Base-by-base conservation (phyloP, 192 early-diverging fungal genomes). In the Coemansia reversa region DNA sequence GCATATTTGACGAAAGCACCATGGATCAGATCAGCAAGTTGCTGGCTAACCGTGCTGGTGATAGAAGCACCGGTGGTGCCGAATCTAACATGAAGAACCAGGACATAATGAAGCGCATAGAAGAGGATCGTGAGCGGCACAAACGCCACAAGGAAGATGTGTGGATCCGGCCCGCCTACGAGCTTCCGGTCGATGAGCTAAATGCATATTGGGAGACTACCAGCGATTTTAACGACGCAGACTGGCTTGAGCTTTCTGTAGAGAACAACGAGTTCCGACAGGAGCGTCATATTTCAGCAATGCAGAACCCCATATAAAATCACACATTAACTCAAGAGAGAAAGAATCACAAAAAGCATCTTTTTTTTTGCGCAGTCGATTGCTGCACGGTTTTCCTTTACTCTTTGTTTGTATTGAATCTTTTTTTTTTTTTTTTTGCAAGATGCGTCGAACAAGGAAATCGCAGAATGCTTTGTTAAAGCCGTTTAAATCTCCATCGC, bases 51-150 rank as follows among this genome's bases (percentile, higher is more conserved):
- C 67, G 75, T 2, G 67, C 49, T 0, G 69, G 55, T 1, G 67
- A 58, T 12, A 62, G 50, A 33, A 39, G 39, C 24, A 8, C 48
- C 5, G 63, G 58, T 0, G 47, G 23, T 55, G 28, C 25, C 19
- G 16, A 76, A 11, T 53, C 71, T 9, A 70, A 63, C 8, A 75
- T 79, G 76, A 62, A 63, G 54, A 61, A 79, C 33, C 63, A 75
- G 57, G 78, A 85, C 30, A 85, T 85, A 2, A 30, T 83, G 63
- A 70, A 69, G 39, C 67, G 81, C 6, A 85, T 85, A 11, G 84
- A 85, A 49, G 84, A 85, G 64, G 84, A 85, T 42, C 75, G 84
- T 18, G 84, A 85, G 54, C 64, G 81, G 20, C 84, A 85, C 42
- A 85, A 85, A 54, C 51, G 75, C 3, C 64, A 74, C 35, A 82